A percentile compares a stretch with the other conserved stretches of the same genome.
Evolutionary conservation across 352 stramenopile species (phyloP).

Genomic region (Pythium rishiriense): DNA sequence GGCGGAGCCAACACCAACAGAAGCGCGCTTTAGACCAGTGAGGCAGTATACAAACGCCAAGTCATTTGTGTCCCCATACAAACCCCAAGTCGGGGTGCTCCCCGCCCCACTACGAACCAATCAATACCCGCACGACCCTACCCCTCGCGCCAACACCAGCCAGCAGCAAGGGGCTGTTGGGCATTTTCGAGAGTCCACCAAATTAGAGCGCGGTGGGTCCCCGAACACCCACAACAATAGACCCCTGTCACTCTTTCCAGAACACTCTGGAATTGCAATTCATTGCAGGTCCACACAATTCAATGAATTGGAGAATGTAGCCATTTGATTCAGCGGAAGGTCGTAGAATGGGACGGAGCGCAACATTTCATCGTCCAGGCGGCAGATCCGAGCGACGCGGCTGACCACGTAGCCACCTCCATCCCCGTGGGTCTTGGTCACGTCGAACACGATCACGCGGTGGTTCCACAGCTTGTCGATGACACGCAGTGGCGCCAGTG

Average conservation of each 20-base stretch:
- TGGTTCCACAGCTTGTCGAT: constrained; percentile 7
- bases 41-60: constrained; percentile 61
- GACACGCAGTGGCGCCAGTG: constrained; percentile 8
- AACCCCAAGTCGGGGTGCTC: constrained; percentile 43
- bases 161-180: neutral
- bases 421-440: constrained; percentile 2
- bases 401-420: constrained; percentile 3
- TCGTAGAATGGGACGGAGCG: constrained; percentile 7
- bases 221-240: neutral
- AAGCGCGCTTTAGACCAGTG: constrained; percentile 33
- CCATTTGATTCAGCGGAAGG: neutral
- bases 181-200: constrained; percentile 9
- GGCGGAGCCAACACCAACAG: constrained; percentile 34
- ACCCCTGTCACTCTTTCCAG: constrained; percentile 13
- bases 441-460: constrained; percentile 12
- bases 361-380: constrained; percentile 8
- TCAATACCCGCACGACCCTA: constrained; percentile 39
- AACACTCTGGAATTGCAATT: neutral
- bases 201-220: constrained; percentile 15
- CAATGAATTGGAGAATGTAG: neutral
- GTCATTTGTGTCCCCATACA: constrained; percentile 51
- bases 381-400: neutral
- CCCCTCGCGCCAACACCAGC: constrained; percentile 21
- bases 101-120: constrained; percentile 63
- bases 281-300: neutral